Evolutionary conservation across 495 filamentous ascomycete genomes (phyloP), one percentile per base, ranked within the genome.

Genomic region (Mytilinidion resinicola): DNA sequence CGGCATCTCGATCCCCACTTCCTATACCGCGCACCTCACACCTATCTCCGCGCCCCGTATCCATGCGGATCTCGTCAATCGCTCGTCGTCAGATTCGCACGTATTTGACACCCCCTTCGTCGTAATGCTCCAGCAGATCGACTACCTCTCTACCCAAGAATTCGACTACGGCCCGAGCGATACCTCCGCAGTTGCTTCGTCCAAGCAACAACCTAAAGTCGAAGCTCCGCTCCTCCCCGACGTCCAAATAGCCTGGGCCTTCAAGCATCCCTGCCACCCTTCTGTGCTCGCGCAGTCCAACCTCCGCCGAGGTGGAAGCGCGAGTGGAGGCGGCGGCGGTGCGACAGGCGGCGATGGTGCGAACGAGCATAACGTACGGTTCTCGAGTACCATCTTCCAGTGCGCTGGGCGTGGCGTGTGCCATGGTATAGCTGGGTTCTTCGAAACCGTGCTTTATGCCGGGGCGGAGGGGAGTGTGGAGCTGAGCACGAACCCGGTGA

Each of bases 381-480:
- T 83, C 58, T 85, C 87, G 30, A 82, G 83, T n/a, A 65, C 90
- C 52, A 78, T 78, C 0, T 96, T 95, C 71, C 83, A 82, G 10
- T 82, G 82, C 51, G 78, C 76, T 49, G 81, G 86, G 54, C 78
- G 89, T 15, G 91, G 91, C 44, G 87, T 92, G 3, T 86, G 91
- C 53, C 91, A 99, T 70, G 93, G 93, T 1, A 72, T 99, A 34
- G 95, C 83, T 1, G 93, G 95, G 0, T 99, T 96, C 67, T 99
- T 99, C 69, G 93, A 99, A 76, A 86, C 89, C 2, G 86, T 93
- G 39, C 77, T 99, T 37, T 99, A 96, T 65, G 75, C 75, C 48
- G 73, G 74, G 11, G 50, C 51, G 56, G 30, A 60, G 33, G 59
- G 65, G 4, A 83, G 81, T 56, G 79, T 96, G 6, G 93, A 96